A percentile compares a stretch with the other conserved stretches of the same genome.
These are phyloP conservation scores for Plectosphaerella sp. DNA, from an alignment of 2,329 filamentous ascomycete genomes.

Conservation along the genomic window DNA sequence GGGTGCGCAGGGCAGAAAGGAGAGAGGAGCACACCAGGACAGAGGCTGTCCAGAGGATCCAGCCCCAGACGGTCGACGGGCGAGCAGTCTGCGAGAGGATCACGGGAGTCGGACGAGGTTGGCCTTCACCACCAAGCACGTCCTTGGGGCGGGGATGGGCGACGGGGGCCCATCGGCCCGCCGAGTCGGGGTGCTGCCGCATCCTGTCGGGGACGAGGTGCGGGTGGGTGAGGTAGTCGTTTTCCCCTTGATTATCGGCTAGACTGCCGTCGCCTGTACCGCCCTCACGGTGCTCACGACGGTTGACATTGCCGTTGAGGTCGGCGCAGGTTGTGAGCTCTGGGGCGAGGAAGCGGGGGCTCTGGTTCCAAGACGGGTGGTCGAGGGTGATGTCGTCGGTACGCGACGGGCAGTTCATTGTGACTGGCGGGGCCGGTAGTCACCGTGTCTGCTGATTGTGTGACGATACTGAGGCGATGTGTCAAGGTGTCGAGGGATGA, in stretches of 20 bases:
- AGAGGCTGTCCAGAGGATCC: constrained; percentile 36
- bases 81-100: constrained; percentile 19
- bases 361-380: constrained; percentile 50
- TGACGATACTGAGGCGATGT: background rate
- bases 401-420: constrained; percentile 52
- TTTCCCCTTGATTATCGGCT: constrained; percentile 8
- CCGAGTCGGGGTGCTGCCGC: constrained; percentile 4
- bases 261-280: constrained; percentile 24
- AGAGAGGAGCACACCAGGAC: constrained; percentile 31
- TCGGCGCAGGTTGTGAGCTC: constrained; percentile 50
- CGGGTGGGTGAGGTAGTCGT: constrained; percentile 11
- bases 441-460: background rate
- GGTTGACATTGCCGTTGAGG: constrained; percentile 50
- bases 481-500: background rate
- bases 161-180: constrained; percentile 9
- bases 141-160: constrained; percentile 11
- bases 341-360: constrained; percentile 41
- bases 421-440: constrained; percentile 4
- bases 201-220: constrained; percentile 8
- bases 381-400: constrained; percentile 44
- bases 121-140: constrained; percentile 35
- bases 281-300: constrained; percentile 36
- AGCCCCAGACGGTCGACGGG: constrained; percentile 28
- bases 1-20: constrained; percentile 15
- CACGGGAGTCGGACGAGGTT: constrained; percentile 24